Conservation (phyloP, 345 rosid species). For the Excoecaria cochinchinensis region DNA sequence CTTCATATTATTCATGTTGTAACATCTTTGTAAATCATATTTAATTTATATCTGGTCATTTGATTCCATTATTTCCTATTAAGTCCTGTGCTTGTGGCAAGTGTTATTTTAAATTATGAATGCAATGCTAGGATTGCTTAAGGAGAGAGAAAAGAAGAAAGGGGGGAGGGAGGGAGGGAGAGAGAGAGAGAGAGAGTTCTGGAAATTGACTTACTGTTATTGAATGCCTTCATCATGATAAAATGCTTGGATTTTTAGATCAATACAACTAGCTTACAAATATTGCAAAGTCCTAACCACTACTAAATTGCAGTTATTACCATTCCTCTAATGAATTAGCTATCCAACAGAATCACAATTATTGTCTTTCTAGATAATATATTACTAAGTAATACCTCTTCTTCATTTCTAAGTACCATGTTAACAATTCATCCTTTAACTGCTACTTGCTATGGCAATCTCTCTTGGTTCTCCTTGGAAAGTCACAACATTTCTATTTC, state of each 20-base stretch:
- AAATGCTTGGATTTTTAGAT: neutral
- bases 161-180: no score
- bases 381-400: neutral
- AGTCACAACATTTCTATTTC: neutral
- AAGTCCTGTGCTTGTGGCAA: neutral
- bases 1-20: neutral
- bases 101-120: neutral
- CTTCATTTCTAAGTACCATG: neutral
- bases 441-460: neutral
- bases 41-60: neutral
- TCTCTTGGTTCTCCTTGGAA: neutral
- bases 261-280: neutral
- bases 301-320: neutral
- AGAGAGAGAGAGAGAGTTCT: no score
- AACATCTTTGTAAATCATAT: neutral
- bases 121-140: neutral
- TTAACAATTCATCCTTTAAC: neutral
- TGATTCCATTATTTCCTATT: neutral
- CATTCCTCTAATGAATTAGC: neutral
- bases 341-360: neutral
- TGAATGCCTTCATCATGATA: neutral
- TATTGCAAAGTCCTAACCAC: neutral
- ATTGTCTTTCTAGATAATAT: neutral
- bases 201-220: neutral
- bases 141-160: no score